Conservation (phyloP, 257 asterid genomes). For the Solanum microdontum region DNA sequence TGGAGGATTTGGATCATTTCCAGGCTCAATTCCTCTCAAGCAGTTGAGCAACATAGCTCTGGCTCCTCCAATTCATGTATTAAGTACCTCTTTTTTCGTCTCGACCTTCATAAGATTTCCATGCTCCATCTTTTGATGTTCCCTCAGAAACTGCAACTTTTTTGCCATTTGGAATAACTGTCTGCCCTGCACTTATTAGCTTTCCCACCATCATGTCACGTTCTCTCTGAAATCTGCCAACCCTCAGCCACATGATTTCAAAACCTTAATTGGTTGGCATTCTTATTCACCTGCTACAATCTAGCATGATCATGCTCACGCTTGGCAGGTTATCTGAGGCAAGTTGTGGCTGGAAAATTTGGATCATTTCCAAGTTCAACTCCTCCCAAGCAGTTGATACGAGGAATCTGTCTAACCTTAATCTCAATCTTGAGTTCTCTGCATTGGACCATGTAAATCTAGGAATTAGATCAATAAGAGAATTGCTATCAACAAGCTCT, state of each 20-base stretch:
- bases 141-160: not conserved
- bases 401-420: not conserved
- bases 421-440: not conserved
- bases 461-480: not conserved
- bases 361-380: not conserved
- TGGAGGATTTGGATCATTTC: not conserved
- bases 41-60: not conserved
- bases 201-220: not conserved
- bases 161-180: not conserved
- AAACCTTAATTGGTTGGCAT: not conserved
- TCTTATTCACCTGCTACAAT: not conserved
- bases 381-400: not conserved
- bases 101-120: not conserved
- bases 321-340: not conserved
- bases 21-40: not conserved
- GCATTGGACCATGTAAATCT: not conserved
- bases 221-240: not conserved
- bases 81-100: not conserved
- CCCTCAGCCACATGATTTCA: not conserved
- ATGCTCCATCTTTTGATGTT: not conserved
- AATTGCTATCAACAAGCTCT: not conserved
- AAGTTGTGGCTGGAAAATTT: not conserved
- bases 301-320: not conserved
- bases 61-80: not conserved
- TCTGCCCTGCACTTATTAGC: not conserved